Percentiles rank a stretch among this genome's conserved stretches.
Conservation (phyloP, 169 alveolate genomes). For the Condylostoma magnum region DNA sequence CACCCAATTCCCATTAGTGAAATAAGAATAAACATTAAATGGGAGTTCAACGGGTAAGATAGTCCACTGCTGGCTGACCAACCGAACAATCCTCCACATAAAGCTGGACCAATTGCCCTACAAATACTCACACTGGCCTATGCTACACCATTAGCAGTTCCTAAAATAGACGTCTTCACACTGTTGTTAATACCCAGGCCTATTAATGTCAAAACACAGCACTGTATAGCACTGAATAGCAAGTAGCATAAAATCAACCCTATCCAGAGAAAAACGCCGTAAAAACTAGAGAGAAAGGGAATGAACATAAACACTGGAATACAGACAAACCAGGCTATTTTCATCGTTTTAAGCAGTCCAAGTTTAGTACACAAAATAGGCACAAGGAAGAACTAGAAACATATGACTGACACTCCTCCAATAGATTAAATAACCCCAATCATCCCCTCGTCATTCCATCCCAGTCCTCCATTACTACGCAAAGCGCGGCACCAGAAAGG, state of each 20-base stretch:
- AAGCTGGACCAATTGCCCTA: neutral
- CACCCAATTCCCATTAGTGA: neutral
- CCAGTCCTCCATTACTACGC: conserved; percentile 1
- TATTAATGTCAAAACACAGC: conserved; percentile 7
- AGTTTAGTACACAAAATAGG: neutral
- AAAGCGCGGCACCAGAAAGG: neutral
- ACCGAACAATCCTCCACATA: conserved; percentile 5
- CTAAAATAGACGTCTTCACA: neutral
- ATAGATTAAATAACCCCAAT: neutral
- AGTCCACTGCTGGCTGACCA: neutral
- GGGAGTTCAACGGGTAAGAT: neutral
- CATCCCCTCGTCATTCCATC: neutral
- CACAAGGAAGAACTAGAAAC: neutral
- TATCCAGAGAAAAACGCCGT: neutral
- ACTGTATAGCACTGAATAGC: neutral
- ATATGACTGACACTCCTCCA: conserved; percentile 6
- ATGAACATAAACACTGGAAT: conserved; percentile 8
- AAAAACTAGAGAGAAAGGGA: neutral
- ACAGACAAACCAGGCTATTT: neutral
- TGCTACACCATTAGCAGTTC: conserved; percentile 11
- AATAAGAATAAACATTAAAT: neutral
- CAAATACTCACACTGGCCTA: neutral
- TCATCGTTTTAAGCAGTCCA: neutral
- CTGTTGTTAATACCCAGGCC: conserved; percentile 1
- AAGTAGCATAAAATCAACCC: neutral